A percentile compares a stretch with the other conserved stretches of the same genome.
phyloP scores from a whole-genome alignment of 768 basidiomycete species.

The Trametes maxima region DNA sequence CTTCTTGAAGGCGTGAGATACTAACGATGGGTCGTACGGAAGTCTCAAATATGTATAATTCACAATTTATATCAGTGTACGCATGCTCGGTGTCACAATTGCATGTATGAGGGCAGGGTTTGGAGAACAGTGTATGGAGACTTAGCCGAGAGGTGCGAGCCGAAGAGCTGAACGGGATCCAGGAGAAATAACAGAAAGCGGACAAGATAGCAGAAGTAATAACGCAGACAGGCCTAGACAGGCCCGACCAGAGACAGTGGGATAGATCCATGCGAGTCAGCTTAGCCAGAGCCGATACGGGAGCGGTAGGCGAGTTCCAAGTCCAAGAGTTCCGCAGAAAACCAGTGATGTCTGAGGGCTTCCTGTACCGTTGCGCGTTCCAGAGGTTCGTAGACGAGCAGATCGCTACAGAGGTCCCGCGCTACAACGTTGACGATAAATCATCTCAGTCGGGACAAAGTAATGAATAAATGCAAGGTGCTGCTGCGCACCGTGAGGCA shows the following conservation, averaged over 20 bases:
- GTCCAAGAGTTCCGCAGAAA: conserved; percentile 58
- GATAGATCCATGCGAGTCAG: neutral
- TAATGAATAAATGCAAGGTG: neutral
- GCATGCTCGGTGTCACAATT: conserved; percentile 1
- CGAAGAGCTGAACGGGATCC: neutral
- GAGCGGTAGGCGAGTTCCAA: conserved; percentile 63
- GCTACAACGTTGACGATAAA: conserved; percentile 43
- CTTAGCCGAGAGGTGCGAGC: neutral
- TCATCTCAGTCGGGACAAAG: neutral
- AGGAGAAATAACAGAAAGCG: neutral
- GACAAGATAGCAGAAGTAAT: neutral
- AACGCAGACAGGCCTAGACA: neutral
- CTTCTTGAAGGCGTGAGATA: conserved; percentile 71
- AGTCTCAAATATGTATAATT: conserved; percentile 16
- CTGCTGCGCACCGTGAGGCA: conserved; percentile 57
- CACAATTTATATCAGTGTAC: conserved; percentile 17
- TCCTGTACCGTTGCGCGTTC: conserved; percentile 63
- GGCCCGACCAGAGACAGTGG: neutral
- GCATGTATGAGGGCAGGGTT: neutral
- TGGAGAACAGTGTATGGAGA: too few species aligned
- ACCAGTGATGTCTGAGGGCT: conserved; percentile 70
- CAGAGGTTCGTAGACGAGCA: conserved; percentile 60
- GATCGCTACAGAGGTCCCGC: conserved; percentile 54
- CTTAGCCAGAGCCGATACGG: conserved; percentile 41
- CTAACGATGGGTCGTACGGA: neutral